These are phyloP conservation scores for Berkeleyomyces rouxiae DNA, from an alignment of 2,329 filamentous ascomycete genomes.

Conservation along the genomic window DNA sequence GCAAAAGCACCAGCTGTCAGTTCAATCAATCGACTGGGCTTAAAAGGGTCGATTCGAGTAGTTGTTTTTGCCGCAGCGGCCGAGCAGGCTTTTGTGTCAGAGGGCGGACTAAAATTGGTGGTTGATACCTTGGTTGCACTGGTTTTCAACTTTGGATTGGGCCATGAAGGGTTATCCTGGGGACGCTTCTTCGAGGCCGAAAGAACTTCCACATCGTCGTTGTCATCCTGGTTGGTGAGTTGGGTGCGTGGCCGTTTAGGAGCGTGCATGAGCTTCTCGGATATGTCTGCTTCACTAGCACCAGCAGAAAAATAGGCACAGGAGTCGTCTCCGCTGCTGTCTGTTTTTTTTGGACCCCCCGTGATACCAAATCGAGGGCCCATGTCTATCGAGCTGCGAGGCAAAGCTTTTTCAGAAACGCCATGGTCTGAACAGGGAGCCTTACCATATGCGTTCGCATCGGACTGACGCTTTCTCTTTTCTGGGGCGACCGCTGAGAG, in stretches of 20 bases:
- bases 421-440: not conserved
- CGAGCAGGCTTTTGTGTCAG: not conserved
- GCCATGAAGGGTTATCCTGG: not conserved
- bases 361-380: not conserved
- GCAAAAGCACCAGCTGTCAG: too few relatives aligned
- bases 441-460: not conserved
- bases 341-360: not conserved
- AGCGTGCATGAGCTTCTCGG: not conserved
- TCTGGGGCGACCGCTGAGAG: not conserved
- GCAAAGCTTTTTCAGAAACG: too few relatives aligned
- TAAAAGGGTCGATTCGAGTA: not conserved
- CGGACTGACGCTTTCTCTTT: not conserved
- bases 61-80: not conserved
- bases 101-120: not conserved
- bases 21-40: too few relatives aligned
- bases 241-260: slow-evolving; percentile 3
- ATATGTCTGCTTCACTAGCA: not conserved
- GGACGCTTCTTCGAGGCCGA: not conserved
- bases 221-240: not conserved
- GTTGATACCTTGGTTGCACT: not conserved
- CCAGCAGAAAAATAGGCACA: not conserved
- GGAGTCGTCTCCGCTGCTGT: slow-evolving; percentile 6
- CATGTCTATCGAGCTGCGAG: too few relatives aligned
- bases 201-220: not conserved
- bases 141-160: not conserved